Evolutionary conservation across 352 stramenopile genomes (phyloP), one percentile per base, ranked within the genome.

Genomic region (Globisporangium rhizosaccharum): DNA sequence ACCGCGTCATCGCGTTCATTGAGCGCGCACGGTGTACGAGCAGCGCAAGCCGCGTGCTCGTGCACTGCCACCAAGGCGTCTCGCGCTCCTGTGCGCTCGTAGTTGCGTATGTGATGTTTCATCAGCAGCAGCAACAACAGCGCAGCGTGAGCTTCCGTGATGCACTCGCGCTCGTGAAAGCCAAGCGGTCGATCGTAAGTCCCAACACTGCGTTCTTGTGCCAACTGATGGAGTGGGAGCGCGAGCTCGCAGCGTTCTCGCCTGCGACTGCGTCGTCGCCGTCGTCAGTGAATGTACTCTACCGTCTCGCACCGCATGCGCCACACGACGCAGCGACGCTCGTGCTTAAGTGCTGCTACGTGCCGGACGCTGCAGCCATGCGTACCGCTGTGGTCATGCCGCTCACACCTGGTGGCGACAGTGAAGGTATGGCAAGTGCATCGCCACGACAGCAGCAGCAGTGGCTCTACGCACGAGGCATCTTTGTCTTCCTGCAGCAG

Each of bases 61-160:
- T 92, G 9, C 77, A 92, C 42, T 92, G 82, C 30, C 78, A 92
- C 41, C 77, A 89, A 61, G 82, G 82, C 47, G 63, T 92, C 25
- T 92, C 82, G 15, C 70, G 82, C 26, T 90, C 80, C 0, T 92
- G 82, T 52, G 76, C 80, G 0, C 65, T 88, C 46, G 82, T 72
- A 10, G 75, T 88, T 53, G 78, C 80, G 17, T 87, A 85, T 58
- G 52, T 87, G 8, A 92, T 90, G 77, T 46, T 46, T 8, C 57
- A 71, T 49, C 60, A 68, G 11, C 57, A 68, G 18, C 39, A 49
- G 37, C 30, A 79, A 18, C 56, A 57, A 17, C 75, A 73, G 17
- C 70, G 65, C 33, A 4, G 18, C 5, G 2, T 26, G 0, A 51
- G 26, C 25, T 62, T 62, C 14, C 49, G 57, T 8, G 67, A 77